Base-by-base conservation (phyloP, 2,329 filamentous ascomycete species). In the Ceratocystis eucalypticola region DNA sequence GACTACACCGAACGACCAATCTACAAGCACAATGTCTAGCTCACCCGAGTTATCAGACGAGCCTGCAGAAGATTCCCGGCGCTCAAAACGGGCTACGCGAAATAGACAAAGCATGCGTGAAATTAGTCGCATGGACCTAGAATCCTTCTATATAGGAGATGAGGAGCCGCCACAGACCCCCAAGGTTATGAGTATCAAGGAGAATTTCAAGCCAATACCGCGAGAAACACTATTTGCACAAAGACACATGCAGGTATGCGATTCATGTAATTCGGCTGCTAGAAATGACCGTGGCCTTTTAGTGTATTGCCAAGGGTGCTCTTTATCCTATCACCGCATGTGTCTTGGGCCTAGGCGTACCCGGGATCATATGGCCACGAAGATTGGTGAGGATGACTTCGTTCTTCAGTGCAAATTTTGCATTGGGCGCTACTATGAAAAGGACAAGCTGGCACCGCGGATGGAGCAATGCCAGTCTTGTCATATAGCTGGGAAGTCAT, bases 241-340 rank as follows among this genome's bases (percentile, higher is more conserved):
- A 25, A 81, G 83, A 10, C 94, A 99, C 74, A 83, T 81, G 61
- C 78, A 82, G 50, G 78, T 77, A 6, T 99, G 94, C 74, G 86
- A 89, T 70, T 81, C 84, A 2, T 99, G 94, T 72, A 77, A 76
- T 61, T 75, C 77, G n/a, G 76, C 74, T 17, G 81, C 82, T 7
- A 77, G 80, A 25, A 74, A 76, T 0, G 80, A 79, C 67, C 87
- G 86, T 72, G 91, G 89, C 0, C 79, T 83, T 48, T 78, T 99
- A 28, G 82, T 99, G 44, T 86, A 87, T 72, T 99, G 94, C 71
- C 95, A 99, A 76, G 94, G 94, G 37, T 99, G 94, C 74, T 91
- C 87, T 1, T 79, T 87, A 61, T 82, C 88, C 0, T 96, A 91
- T 70, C 94, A 99, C 75, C 90, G 89, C 74, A 77, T 77, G 50